Evolutionary conservation across 2,329 filamentous ascomycete genomes (phyloP), one percentile per base, ranked within the genome.

Genomic region (Aspergillus tamarii): DNA sequence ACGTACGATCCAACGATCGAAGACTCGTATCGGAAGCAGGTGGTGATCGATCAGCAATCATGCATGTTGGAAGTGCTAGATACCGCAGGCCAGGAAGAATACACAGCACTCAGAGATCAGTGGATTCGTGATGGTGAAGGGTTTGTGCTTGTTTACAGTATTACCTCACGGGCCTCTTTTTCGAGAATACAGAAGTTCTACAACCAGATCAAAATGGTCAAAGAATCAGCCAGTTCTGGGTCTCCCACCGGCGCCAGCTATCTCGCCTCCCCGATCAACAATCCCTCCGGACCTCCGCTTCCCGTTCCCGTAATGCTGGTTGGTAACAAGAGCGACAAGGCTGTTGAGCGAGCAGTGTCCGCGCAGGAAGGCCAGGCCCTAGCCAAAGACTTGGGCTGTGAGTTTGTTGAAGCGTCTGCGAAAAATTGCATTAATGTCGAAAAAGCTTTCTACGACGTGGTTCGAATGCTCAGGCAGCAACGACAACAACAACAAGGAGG

Each of bases 391-490:
- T 84, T 99, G 45, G 93, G 93, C 67, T 98, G 95, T 81, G 94
- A 97, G 72, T 98, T 98, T 73, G 93, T 97, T 71, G 94, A 98
- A 80, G 94, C 94, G 2, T 97, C 94, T 8, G 94, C 94, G 41
- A 97, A 97, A 83, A 97, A 97, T 78, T 97, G 94, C 82, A 93
- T 97, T 84, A 97, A 98, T 74, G 94, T 97, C 60, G 95, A 97
- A 80, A 98, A 96, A 84, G 94, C 93, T 36, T 98, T 99, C 76
- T 98, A 97, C 80, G 95, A 99, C 75, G 95, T 99, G 9, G 95
- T 98, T 60, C 85, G 95, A 70, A 92, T 95, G 78, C 84, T 99
- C 69, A 89, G 95, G 71, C 88, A 91, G 72, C 93, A 97, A 80
- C 87, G 92, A 73, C 89, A 92, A 69, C 78, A 80, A 67, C 75